A percentile compares a stretch with the other conserved stretches of the same genome.
Evolutionary conservation across 78 protist genomes (phyloP).

Genomic region (Isochrysis galbana): DNA sequence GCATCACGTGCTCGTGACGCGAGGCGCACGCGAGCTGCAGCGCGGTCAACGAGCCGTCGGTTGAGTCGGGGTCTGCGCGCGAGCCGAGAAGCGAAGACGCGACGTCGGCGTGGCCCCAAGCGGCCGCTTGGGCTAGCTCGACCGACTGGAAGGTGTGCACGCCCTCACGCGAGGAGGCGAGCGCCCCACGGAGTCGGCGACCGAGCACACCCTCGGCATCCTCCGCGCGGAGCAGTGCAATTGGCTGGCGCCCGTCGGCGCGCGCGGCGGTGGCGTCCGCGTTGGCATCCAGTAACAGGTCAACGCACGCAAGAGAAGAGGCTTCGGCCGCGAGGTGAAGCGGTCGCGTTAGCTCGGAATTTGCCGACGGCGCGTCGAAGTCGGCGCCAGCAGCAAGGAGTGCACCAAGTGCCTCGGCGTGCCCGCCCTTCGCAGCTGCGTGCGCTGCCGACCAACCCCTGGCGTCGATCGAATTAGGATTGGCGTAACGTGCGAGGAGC

Average conservation of each 20-base stretch:
- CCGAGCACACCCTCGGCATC: neutral
- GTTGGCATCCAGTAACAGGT: neutral
- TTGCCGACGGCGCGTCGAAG: neutral
- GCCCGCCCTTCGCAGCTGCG: neutral
- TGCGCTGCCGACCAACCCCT: neutral
- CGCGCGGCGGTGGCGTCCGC: neutral
- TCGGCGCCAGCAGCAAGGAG: neutral
- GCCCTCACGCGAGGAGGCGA: neutral
- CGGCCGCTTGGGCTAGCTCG: neutral
- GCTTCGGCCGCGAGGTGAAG: neutral
- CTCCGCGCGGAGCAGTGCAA: neutral
- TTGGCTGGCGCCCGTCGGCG: neutral
- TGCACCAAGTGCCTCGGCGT: neutral
- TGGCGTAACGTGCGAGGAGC: neutral
- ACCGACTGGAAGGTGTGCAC: neutral
- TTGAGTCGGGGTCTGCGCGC: neutral
- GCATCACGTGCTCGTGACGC: neutral
- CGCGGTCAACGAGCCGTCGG: slow-evolving; percentile 1
- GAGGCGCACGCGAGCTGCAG: neutral
- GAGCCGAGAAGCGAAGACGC: neutral
- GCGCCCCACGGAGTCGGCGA: neutral
- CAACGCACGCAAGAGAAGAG: too few species aligned
- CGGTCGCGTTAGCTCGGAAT: neutral
- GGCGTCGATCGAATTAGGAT: neutral
- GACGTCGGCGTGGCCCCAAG: neutral